Evolutionary conservation across 345 rosid species (phyloP), one percentile per base, ranked within the genome.

Genomic region (Citrus cavaleriei): DNA sequence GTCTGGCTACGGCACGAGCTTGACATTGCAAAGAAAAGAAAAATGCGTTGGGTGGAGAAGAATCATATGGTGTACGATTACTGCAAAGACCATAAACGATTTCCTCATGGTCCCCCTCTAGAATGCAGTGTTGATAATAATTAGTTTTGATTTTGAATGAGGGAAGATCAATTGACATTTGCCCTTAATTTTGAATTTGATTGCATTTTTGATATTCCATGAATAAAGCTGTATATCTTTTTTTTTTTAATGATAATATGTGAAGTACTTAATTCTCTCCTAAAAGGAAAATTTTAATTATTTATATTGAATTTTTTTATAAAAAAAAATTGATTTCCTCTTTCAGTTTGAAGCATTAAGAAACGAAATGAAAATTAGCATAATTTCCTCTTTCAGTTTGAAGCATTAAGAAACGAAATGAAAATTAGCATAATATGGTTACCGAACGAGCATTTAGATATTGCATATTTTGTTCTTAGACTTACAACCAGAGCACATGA

Each of bases 1-100:
- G 46, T 73, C 2, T 89, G 91, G 91, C 65, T 86, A 59, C 86
- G 89, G 85, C 77, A 86, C 7, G 79, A 82, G 7, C 89, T 85
- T 19, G 83, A 84, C 64, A 25, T 62, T 16, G 74, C 73, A 5
- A 84, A 80, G 78, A 19, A 46, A 18, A 86, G 81, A 28, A 87
- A 83, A 79, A 77, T 85, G 80, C 76, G 81, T 51, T 90, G 93
- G 92, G 91, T 85, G 63, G 91, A 86, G 40, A 63, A 87, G 9
- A 75, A 87, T 7, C 87, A 76, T 79, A 87, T 86, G 90, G 81
- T 89, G 3, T 90, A 89, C 49, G 81, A 87, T 76, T 90, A 89
- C 38, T 89, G 92, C 83, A 82, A 72, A 1, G 89, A 90, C 75
- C 58, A 2, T 27, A 81, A 85, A 65, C 82, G 92, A 69, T 88